A percentile compares a stretch with the other conserved stretches of the same genome.
Evolutionary conservation across 768 basidiomycete species (phyloP).

Genomic region (Russula sp.): DNA sequence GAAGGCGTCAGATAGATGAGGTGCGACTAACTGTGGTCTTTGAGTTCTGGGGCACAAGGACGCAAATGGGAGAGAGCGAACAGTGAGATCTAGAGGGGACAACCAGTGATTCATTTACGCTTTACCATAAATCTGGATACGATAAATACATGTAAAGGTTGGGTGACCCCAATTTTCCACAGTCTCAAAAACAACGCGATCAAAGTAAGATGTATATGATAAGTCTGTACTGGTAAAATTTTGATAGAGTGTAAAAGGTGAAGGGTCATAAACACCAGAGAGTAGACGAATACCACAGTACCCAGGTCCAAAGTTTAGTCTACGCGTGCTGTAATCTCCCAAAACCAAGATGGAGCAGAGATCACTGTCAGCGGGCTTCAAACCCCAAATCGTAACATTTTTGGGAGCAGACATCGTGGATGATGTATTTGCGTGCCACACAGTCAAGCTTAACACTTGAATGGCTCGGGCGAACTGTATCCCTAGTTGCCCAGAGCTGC

Average conservation of each 20-base stretch:
- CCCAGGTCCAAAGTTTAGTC: neutral
- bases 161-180: neutral
- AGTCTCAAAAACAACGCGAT: too few species aligned
- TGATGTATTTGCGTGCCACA: neutral
- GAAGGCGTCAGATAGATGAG: too few species aligned
- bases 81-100: too few species aligned
- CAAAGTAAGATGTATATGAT: too few species aligned
- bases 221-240: neutral
- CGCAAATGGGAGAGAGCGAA: too few species aligned
- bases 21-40: too few species aligned
- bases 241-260: neutral
- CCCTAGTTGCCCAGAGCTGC: neutral
- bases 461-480: neutral
- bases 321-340: neutral
- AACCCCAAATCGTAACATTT: neutral
- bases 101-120: too few species aligned
- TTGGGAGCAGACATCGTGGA: neutral
- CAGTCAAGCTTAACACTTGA: neutral
- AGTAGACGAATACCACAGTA: neutral
- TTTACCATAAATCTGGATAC: neutral
- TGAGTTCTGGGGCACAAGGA: too few species aligned
- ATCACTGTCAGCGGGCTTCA: neutral
- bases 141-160: neutral
- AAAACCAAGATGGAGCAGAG: neutral
- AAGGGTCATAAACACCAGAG: neutral